Base-by-base conservation (phyloP, 345 rosid genomes). In the Aethionema arabicum region DNA sequence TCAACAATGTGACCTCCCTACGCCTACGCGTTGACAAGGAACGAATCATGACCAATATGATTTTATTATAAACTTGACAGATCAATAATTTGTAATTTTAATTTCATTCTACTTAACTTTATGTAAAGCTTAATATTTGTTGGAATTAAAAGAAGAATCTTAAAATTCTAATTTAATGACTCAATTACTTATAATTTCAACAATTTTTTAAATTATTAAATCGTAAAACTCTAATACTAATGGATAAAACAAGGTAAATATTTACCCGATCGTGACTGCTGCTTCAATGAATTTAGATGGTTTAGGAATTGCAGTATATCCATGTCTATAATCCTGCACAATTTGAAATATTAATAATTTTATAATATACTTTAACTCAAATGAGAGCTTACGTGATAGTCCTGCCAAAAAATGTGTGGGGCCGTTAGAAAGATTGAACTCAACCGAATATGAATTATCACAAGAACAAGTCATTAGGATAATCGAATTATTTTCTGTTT, bases 281-380 rank as follows among this genome's bases (percentile, higher is more conserved):
- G 73, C 76, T 51, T 88, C 95, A 5, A 80, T 67, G 21, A 74
- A 40, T 69, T 77, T 80, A 16, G 80, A 56, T 76, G 79, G 85
- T 70, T 83, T 91, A 21, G 79, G 53, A 64, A 86, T 40, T 63
- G 82, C 86, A 5, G 85, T 80, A 56, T 86, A 89, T 61, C 96
- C 95, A 48, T 86, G 83, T 74, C 68, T 78, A 65, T 85, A 92
- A 37, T 76, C 84, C 95, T 92, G 83, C 71, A 69, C 12, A 31
- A 38, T 66, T 44, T 11, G 16, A 10, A 13, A 10, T 39, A 8
- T 56, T 56, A 11, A 14, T 44, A 58, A 10, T 12, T 40, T 32
- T 45, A 27, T 35, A 35, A 21, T 44, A 8, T n/a, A 35, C 8
- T 15, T n/a, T 10, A 37, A 42, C 49, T 48, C 38, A 12, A 3